phyloP scores from a whole-genome alignment of 805 yeast species.

The Kazachstania taianensis region DNA sequence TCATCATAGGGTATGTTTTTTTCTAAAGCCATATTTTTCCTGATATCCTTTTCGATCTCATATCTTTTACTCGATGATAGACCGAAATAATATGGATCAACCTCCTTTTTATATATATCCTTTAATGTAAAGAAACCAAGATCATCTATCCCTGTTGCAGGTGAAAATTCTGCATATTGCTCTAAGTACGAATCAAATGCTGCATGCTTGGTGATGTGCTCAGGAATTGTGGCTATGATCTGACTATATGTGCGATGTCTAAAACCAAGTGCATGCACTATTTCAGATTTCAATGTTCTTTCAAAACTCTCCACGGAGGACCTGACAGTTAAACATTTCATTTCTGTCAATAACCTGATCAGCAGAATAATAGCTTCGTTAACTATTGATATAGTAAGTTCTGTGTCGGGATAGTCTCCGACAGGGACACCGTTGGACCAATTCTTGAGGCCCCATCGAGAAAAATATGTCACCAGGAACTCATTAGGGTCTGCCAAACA shows the following conservation, averaged over 20 bases:
- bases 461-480: conserved; percentile 46
- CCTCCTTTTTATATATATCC: conserved; percentile 37
- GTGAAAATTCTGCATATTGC: conserved; percentile 48
- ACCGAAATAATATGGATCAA: conserved; percentile 80
- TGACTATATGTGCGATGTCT: conserved; percentile 63
- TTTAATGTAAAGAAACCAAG: conserved; percentile 61
- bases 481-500: conserved; percentile 47
- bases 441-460: conserved; percentile 56
- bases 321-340: conserved; percentile 43
- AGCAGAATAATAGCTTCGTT: conserved; percentile 70
- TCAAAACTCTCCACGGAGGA: conserved; percentile 41
- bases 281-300: conserved; percentile 50
- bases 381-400: conserved; percentile 44
- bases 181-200: conserved; percentile 54
- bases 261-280: conserved; percentile 77
- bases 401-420: conserved; percentile 36
- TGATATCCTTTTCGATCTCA: conserved; percentile 62
- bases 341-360: conserved; percentile 59
- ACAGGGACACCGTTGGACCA: conserved; percentile 41
- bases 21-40: conserved; percentile 37
- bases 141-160: conserved; percentile 50
- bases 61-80: conserved; percentile 70
- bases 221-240: conserved; percentile 60
- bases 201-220: conserved; percentile 61
- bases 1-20: conserved; percentile 34